Conservation (phyloP, 352 stramenopile species). For the Nothophytophthora sp. region DNA sequence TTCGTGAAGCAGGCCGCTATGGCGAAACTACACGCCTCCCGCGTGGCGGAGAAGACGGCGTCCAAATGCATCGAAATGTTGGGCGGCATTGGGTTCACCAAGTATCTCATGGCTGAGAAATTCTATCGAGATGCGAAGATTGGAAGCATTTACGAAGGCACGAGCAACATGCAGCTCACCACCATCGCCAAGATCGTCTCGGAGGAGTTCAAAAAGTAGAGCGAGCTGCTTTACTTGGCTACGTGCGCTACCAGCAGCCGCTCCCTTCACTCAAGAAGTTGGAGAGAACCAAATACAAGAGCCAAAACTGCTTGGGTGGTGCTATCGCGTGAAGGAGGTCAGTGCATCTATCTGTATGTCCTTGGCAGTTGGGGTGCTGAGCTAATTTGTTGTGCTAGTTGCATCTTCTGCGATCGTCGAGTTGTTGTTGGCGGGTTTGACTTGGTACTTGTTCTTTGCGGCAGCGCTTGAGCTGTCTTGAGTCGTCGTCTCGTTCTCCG, state of each 20-base stretch:
- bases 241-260: no score
- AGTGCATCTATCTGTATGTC: no score
- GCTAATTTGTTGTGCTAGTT: slow-evolving; percentile 4
- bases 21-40: slow-evolving; percentile 95
- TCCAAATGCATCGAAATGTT: slow-evolving; percentile 97
- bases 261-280: neutral
- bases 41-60: slow-evolving; percentile 94
- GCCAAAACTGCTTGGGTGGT: no score
- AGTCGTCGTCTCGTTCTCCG: no score
- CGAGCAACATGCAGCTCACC: slow-evolving; percentile 97
- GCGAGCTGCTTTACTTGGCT: no score
- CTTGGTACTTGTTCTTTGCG: slow-evolving; percentile 10
- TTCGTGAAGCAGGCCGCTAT: slow-evolving; percentile 98
- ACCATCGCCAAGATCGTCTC: slow-evolving; percentile 92
- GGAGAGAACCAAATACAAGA: neutral
- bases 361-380: neutral
- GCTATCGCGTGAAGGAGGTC: no score
- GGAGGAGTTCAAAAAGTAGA: slow-evolving; percentile 86
- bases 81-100: slow-evolving; percentile 96
- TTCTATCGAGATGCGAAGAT: slow-evolving; percentile 98
- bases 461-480: no score
- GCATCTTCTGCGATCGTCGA: neutral
- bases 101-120: slow-evolving; percentile 94
- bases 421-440: slow-evolving; percentile 3
- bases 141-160: slow-evolving; percentile 97